Percentiles rank a stretch among this genome's conserved stretches.
Conservation (phyloP, 257 asterid species). For the Rehmannia glutinosa region DNA sequence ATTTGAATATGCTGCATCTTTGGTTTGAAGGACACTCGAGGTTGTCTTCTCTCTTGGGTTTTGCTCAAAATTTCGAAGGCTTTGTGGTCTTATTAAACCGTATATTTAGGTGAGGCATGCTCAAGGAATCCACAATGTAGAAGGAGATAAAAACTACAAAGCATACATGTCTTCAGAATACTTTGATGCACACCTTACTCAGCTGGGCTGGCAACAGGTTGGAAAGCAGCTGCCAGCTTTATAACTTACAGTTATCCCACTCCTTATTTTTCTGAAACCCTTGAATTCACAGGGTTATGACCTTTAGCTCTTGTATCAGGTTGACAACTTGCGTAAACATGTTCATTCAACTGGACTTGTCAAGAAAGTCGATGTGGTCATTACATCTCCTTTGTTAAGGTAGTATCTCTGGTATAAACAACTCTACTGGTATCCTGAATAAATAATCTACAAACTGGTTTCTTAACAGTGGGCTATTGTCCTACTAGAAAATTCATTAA, state of each 20-base stretch:
- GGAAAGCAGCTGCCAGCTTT: slow-evolving; percentile 10
- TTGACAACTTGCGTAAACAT: slow-evolving; percentile 81
- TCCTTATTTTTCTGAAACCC: not conserved
- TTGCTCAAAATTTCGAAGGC: slow-evolving; percentile 34
- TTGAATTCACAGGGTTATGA: slow-evolving; percentile 10
- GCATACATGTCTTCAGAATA: slow-evolving; percentile 72
- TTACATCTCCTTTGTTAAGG: slow-evolving; percentile 91
- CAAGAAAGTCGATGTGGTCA: slow-evolving; percentile 73
- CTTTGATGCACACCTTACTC: slow-evolving; percentile 92
- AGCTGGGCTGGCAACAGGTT: slow-evolving; percentile 93
- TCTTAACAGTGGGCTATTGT: not conserved
- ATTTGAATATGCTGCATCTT: slow-evolving; percentile 32
- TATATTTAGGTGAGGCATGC: slow-evolving; percentile 91
- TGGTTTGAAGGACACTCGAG: slow-evolving; percentile 34
- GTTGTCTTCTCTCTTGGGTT: slow-evolving; percentile 41
- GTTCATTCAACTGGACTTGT: slow-evolving; percentile 72
- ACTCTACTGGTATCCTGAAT: not conserved
- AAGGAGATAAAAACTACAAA: slow-evolving; percentile 76
- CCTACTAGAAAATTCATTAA: not conserved
- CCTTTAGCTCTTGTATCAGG: slow-evolving; percentile 47
- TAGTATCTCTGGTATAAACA: slow-evolving; percentile 18
- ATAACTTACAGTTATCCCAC: not conserved
- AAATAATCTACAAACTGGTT: not conserved
- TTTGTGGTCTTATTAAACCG: slow-evolving; percentile 40
- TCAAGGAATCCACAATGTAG: slow-evolving; percentile 89